Evolutionary conservation across 2,329 filamentous ascomycete genomes (phyloP).

Genomic region (Aspergillus sp.): DNA sequence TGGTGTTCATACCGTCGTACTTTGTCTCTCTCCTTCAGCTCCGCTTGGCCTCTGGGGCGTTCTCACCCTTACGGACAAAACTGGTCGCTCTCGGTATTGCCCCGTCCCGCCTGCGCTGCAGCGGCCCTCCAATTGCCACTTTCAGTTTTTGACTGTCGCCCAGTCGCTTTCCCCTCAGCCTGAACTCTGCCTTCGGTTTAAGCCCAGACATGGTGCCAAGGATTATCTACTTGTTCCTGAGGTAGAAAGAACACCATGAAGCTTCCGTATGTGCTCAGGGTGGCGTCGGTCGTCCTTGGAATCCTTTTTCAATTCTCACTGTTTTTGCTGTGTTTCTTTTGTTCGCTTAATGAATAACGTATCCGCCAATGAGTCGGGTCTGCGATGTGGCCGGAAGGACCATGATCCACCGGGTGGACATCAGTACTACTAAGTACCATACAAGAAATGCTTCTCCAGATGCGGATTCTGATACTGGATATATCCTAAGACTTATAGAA

Average conservation of each 20-base stretch:
- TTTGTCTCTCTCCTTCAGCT: slow-evolving; percentile 1
- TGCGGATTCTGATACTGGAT: neutral
- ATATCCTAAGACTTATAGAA: neutral
- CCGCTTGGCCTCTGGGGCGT: neutral
- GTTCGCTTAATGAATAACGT: neutral
- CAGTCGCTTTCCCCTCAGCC: neutral
- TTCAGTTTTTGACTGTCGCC: neutral
- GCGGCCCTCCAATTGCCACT: neutral
- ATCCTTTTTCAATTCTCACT: neutral
- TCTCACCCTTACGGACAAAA: slow-evolving; percentile 1
- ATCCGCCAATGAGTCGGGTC: slow-evolving; percentile 6
- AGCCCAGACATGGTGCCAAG: neutral
- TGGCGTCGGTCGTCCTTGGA: neutral
- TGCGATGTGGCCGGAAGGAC: slow-evolving; percentile 23
- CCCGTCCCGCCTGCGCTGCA: neutral
- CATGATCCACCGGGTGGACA: slow-evolving; percentile 18
- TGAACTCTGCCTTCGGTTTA: neutral
- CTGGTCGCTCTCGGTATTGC: slow-evolving; percentile 1
- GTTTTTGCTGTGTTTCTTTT: too few species aligned
- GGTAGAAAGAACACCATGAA: neutral
- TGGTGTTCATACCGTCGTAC: neutral
- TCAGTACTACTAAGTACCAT: neutral
- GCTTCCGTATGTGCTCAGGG: neutral
- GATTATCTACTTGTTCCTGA: neutral
- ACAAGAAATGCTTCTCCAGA: slow-evolving; percentile 1